Evolutionary conservation across 2,329 filamentous ascomycete genomes (phyloP), one percentile per base, ranked within the genome.

Genomic region (Diaporthe amygdali): DNA sequence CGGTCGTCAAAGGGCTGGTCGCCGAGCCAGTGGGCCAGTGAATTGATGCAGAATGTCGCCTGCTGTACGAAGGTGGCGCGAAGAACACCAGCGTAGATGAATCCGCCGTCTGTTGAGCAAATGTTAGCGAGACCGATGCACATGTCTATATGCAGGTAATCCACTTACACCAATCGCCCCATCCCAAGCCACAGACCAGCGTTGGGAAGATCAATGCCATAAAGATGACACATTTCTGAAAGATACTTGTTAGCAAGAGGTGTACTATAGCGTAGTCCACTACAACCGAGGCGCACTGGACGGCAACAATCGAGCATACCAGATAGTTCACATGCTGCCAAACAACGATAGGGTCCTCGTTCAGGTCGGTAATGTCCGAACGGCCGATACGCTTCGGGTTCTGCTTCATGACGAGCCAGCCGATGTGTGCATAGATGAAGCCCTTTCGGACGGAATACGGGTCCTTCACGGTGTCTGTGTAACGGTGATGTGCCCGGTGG

Each of bases 391-490:
- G 89, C 88, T 96, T 96, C 75, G 94, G 93, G 86, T 97, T 96
- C 85, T 97, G 94, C 88, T 96, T 96, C 88, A 97, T 91, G 78
- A 97, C 84, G 93, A 97, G 96, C 94, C 94, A 97, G 78, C 94
- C 94, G 71, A 97, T 86, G 84, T 94, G 92, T 66, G 90, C 94
- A 88, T 95, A 96, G 75, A 94, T 83, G 66, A 96, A 88, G 76
- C 94, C 94, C 87, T 97, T 97, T 84, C 93, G 91, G 76, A 97
- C 94, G 32, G 93, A 95, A 86, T 97, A 97, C 55, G 94, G 94
- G 76, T 97, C 94, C 87, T 96, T 96, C 46, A 95, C 93, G 78
- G 94, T 97, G 80, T 97, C 94, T 85, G 94, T 97, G 82, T 96
- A 97, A 77, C 94, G 90, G 87, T 97, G 94, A 82, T 97, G 94